Evolutionary conservation across 2,329 filamentous ascomycete species (phyloP), one percentile per base, ranked within the genome.

Genomic region (Aspergillus intermedius): DNA sequence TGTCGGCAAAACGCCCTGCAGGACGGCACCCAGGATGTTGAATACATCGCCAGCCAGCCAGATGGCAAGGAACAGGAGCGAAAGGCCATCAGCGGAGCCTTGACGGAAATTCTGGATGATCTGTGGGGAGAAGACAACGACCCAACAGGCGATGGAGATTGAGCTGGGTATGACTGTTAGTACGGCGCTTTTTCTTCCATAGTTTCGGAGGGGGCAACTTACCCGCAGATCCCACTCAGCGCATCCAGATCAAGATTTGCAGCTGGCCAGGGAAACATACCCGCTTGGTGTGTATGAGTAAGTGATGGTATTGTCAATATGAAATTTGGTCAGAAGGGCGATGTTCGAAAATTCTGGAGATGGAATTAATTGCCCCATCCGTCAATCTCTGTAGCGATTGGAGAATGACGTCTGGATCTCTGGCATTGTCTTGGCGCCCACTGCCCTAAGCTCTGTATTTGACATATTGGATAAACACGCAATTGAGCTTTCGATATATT

Each of bases 131-230:
- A 96, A 98, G 49, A 98, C 93, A 32, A 97, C 88, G 49, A 97
- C 87, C 93, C 93, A 96, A 67, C 91, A 96, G 45, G 91, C 91
- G 65, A 98, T 96, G 42, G 89, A 95, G 58, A 98, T 91, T 7
- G 91, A 95, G 32, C 91, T 88, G 50, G 42, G 47, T 46, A 42
- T 47, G 7, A 19, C n/a, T 19, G 19, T 17, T 21, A 40, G n/a
- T 17, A 10, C 19, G 37, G 15, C 6, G 4, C 4, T 40, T 21
- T 21, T 40, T 5, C 17, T 17, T 40, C 1, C 3, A 21, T 17
- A 19, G 3, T 40, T 40, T 4, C 44, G 39, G 28, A 34, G 6
- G 41, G 13, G 34, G 41, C 21, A 30, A 30, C 6, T 43, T 69
- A 87, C 85, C 86, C 91, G 71, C 86, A 90, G 60, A 96, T 96